These are phyloP conservation scores for Amylocystis lapponica DNA, from an alignment of 768 basidiomycete genomes.

Conservation along the genomic window DNA sequence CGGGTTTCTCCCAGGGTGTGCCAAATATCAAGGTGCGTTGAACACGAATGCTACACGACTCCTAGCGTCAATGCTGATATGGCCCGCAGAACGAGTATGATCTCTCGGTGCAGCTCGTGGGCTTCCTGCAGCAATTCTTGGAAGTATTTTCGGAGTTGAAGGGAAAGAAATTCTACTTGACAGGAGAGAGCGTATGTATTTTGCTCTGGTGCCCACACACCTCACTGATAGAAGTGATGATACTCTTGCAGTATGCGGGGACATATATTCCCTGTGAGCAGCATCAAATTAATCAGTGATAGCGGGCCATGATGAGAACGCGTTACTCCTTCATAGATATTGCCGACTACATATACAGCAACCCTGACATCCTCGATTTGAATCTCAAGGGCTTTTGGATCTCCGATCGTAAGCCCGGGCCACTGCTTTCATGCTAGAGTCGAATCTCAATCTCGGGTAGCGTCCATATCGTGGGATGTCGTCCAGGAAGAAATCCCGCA, in stretches of 20 bases:
- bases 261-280: conserved; percentile 57
- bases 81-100: conserved; percentile 42
- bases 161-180: conserved; percentile 62
- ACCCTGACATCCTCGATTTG: conserved; percentile 49
- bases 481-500: conserved; percentile 69
- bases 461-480: conserved; percentile 44
- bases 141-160: conserved; percentile 70
- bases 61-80: background rate
- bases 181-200: conserved; percentile 66
- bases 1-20: conserved; percentile 67
- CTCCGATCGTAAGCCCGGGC: conserved; percentile 53
- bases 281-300: background rate
- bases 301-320: too few relatives aligned
- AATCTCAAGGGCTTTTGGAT: conserved; percentile 69
- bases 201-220: too few relatives aligned
- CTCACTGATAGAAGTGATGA: too few relatives aligned
- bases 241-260: conserved; percentile 55
- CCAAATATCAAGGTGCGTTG: conserved; percentile 45
- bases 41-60: too few relatives aligned
- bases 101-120: conserved; percentile 47
- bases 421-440: too few relatives aligned
- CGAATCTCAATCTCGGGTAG: background rate
- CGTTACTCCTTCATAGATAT: conserved; percentile 45
- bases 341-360: conserved; percentile 63
- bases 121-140: conserved; percentile 73